Percentiles rank a stretch among this genome's conserved stretches.
phyloP scores from a whole-genome alignment of 257 asterid genomes.

The Hygrophila difformis region DNA sequence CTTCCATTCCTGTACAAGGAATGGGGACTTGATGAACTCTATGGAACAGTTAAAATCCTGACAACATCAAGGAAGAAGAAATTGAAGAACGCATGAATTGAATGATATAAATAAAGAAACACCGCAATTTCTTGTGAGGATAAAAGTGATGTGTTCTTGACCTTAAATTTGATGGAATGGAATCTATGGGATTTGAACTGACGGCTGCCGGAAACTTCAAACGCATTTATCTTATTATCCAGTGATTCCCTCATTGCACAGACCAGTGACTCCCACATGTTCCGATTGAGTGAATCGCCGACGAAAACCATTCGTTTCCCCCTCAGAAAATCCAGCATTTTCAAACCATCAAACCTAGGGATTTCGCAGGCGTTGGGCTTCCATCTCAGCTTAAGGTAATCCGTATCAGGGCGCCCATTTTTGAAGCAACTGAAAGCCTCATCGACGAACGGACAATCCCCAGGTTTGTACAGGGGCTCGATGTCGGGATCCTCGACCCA shows the following conservation, averaged over 20 bases:
- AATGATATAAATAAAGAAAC: too few relatives aligned
- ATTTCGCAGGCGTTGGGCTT: conserved; percentile 42
- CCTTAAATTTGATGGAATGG: conserved; percentile 49
- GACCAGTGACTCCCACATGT: conserved; percentile 65
- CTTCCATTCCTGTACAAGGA: conserved; percentile 56
- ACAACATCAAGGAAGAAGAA: background rate
- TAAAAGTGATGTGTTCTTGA: background rate
- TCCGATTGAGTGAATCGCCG: conserved; percentile 63
- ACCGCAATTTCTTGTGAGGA: too few relatives aligned
- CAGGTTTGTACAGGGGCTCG: conserved; percentile 32
- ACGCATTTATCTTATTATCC: conserved; percentile 25
- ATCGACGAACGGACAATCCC: conserved; percentile 39
- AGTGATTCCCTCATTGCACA: conserved; percentile 42
- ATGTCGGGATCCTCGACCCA: conserved; percentile 34
- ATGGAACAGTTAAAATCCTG: conserved; percentile 50
- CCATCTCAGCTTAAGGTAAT: conserved; percentile 39
- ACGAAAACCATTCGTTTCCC: conserved; percentile 55
- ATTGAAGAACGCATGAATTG: too few relatives aligned
- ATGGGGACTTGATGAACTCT: conserved; percentile 50
- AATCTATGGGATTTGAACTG: conserved; percentile 41
- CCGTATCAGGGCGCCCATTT: conserved; percentile 50
- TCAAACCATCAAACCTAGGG: conserved; percentile 53
- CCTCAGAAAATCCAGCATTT: conserved; percentile 42
- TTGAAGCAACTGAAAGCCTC: conserved; percentile 53
- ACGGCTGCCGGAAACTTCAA: conserved; percentile 32